Percentiles rank a stretch among this genome's conserved stretches.
phyloP scores from a whole-genome alignment of 495 filamentous ascomycete genomes.

The Cercophora newfieldiana region DNA sequence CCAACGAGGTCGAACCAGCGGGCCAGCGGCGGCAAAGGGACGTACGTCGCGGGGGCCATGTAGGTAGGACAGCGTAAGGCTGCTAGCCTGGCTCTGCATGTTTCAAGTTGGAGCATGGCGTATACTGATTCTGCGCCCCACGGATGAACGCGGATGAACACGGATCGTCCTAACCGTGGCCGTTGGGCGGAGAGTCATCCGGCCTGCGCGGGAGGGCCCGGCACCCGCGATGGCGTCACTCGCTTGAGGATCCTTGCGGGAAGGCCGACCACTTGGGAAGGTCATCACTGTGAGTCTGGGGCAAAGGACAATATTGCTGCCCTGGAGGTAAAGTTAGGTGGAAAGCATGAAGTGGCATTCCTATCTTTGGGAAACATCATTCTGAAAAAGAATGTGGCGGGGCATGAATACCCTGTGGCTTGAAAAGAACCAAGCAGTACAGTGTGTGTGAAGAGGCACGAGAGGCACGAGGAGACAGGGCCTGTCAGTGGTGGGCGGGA shows the following conservation, averaged over 20 bases:
- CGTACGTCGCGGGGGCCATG: neutral
- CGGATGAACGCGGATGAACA: neutral
- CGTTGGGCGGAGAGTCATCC: neutral
- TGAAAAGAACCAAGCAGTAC: neutral
- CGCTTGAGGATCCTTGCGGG: neutral
- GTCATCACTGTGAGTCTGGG: neutral
- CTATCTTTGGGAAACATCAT: neutral
- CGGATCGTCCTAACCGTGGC: neutral
- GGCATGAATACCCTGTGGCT: neutral
- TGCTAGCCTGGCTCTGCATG: neutral
- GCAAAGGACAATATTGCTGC: neutral
- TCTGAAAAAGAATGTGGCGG: neutral
- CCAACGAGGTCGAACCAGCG: neutral
- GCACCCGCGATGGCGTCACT: neutral
- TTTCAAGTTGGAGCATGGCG: neutral
- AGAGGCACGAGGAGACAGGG: too few species aligned
- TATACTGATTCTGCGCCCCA: neutral
- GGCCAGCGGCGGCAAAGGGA: neutral
- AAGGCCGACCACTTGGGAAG: neutral
- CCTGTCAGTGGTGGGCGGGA: neutral
- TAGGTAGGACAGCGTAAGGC: neutral
- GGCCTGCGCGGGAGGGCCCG: neutral
- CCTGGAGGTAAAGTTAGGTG: neutral
- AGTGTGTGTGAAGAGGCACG: neutral
- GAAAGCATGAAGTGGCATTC: neutral